These are phyloP conservation scores for Cyanidiococcus yangmingshanensis DNA, from an alignment of 23 red algal genomes.

Conservation along the genomic window DNA sequence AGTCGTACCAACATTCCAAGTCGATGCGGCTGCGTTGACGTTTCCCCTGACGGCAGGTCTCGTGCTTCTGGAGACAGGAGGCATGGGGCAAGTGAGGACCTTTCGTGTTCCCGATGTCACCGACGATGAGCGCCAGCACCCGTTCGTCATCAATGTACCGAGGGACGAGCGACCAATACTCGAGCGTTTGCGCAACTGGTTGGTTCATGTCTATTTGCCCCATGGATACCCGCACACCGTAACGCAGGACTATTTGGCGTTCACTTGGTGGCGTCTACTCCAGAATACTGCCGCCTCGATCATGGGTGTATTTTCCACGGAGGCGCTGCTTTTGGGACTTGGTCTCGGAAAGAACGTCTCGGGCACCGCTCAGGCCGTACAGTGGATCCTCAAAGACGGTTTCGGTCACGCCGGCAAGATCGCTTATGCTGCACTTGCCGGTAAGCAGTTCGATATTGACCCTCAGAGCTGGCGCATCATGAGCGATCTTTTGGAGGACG, in stretches of 20 bases:
- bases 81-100: neutral
- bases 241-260: slow-evolving; percentile 80
- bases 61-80: neutral
- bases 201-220: slow-evolving; percentile 62
- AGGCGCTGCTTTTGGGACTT: slow-evolving; percentile 82
- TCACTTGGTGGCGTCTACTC: slow-evolving; percentile 73
- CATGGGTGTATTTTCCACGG: slow-evolving; percentile 86
- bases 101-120: neutral
- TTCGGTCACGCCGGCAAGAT: slow-evolving; percentile 80
- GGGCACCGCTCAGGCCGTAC: slow-evolving; percentile 60
- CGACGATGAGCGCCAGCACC: neutral
- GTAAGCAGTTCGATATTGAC: slow-evolving; percentile 40
- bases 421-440: slow-evolving; percentile 65
- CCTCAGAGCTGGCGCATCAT: slow-evolving; percentile 29
- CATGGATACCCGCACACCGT: slow-evolving; percentile 77
- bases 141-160: neutral
- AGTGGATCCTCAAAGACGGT: slow-evolving; percentile 95
- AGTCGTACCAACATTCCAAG: neutral
- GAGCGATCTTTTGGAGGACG: slow-evolving; percentile 24
- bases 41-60: neutral
- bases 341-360: slow-evolving; percentile 70
- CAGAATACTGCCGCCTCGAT: slow-evolving; percentile 88
- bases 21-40: neutral
- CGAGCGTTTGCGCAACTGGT: slow-evolving; percentile 48
- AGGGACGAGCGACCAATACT: slow-evolving; percentile 25